A percentile compares a stretch with the other conserved stretches of the same genome.
These are phyloP conservation scores for Dillenia suffruticosa DNA, from an alignment of 164 flowering plant species.

Conservation along the genomic window DNA sequence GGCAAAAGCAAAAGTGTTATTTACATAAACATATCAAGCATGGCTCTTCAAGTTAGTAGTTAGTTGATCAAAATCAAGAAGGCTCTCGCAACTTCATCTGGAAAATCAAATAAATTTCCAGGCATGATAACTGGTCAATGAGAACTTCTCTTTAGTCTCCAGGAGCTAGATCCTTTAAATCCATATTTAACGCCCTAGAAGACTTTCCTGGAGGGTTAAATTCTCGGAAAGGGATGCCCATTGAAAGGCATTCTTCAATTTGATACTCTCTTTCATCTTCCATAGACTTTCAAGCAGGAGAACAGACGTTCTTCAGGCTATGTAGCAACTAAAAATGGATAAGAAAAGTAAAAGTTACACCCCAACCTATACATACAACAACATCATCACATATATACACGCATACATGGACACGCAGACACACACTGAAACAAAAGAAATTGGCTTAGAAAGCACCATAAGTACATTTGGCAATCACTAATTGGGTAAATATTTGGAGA, in stretches of 20 bases:
- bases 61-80: conserved; percentile 4
- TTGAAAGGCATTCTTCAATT: conserved; percentile 40
- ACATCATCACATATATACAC: no score
- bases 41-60: not conserved
- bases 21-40: no score
- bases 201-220: conserved; percentile 25
- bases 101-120: not conserved
- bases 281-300: conserved; percentile 39
- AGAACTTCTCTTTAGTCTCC: conserved; percentile 2
- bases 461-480: no score
- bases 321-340: no score
- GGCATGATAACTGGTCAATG: no score
- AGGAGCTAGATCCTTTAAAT: conserved; percentile 32
- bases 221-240: conserved; percentile 27
- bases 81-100: conserved; percentile 17
- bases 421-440: no score
- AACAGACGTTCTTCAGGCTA: conserved; percentile 49
- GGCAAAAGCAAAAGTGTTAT: no score
- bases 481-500: no score
- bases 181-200: conserved; percentile 28
- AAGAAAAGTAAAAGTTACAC: no score
- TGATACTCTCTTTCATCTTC: conserved; percentile 47
- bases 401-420: no score
- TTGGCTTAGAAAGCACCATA: no score
- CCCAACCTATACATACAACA: no score